These are phyloP conservation scores for Symbiodinium natans DNA, from an alignment of 73 alveolate genomes.

Conservation along the genomic window DNA sequence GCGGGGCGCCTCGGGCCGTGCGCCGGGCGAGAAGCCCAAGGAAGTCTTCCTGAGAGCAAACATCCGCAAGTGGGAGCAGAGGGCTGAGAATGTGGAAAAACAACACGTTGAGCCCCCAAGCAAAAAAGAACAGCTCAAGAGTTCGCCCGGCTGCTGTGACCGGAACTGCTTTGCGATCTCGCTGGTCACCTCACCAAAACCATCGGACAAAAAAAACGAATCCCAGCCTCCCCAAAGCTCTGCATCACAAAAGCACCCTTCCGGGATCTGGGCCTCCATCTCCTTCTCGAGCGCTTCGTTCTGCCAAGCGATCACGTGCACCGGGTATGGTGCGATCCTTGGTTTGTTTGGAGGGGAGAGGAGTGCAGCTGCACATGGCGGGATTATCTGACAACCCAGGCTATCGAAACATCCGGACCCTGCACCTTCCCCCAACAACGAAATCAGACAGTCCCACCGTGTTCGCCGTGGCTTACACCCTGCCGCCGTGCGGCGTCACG, in stretches of 20 bases:
- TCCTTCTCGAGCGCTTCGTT: constrained; percentile 71
- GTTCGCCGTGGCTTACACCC: too few species aligned
- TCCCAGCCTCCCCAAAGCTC: too few species aligned
- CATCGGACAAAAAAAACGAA: too few species aligned
- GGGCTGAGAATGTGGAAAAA: not conserved
- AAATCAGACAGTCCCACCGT: too few species aligned
- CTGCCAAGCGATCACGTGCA: constrained; percentile 59
- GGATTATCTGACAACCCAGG: too few species aligned
- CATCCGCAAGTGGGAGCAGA: not conserved
- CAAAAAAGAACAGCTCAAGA: too few species aligned
- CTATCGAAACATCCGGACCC: too few species aligned
- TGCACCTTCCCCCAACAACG: too few species aligned
- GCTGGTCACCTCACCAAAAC: constrained; percentile 21
- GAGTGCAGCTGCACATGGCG: too few species aligned
- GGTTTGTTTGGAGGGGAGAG: too few species aligned
- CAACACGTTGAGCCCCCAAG: not conserved
- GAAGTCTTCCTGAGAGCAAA: constrained; percentile 64
- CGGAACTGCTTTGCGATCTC: constrained; percentile 82
- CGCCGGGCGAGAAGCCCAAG: constrained; percentile 73
- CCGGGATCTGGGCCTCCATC: constrained; percentile 49
- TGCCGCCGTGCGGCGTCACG: constrained; percentile 2
- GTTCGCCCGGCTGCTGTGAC: not conserved
- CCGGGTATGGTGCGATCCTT: constrained; percentile 60
- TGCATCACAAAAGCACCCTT: too few species aligned
- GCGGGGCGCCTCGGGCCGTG: constrained; percentile 40